Evolutionary conservation across 495 filamentous ascomycete species (phyloP).

Genomic region (Podospora tetraspora): DNA sequence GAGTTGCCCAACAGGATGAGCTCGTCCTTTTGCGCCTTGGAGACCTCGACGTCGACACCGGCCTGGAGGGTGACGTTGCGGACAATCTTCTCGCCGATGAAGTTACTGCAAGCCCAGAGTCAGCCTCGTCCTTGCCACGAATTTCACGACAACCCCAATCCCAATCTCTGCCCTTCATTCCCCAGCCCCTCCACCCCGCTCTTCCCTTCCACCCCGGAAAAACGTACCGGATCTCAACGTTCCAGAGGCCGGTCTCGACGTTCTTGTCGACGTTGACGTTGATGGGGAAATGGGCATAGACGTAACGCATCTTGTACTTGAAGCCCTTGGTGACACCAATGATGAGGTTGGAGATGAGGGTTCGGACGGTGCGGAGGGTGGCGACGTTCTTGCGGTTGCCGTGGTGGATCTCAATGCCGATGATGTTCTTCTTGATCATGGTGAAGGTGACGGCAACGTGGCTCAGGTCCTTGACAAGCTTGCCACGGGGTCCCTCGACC

Average conservation of each 20-base stretch:
- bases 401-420: conserved; percentile 97
- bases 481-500: conserved; percentile 93
- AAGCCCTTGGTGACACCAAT: conserved; percentile 96
- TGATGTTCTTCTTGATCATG: conserved; percentile 68
- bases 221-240: conserved; percentile 95
- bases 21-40: conserved; percentile 94
- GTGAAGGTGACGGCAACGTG: conserved; percentile 95
- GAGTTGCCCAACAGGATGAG: conserved; percentile 89
- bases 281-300: conserved; percentile 99
- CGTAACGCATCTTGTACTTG: conserved; percentile 99
- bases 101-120: conserved; percentile 64
- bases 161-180: background rate
- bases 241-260: conserved; percentile 74
- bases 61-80: conserved; percentile 80
- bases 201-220: background rate
- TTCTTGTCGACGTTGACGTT: conserved; percentile 99
- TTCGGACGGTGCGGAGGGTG: conserved; percentile 94
- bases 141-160: background rate
- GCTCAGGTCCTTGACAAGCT: conserved; percentile 89
- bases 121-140: conserved; percentile 23
- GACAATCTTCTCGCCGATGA: conserved; percentile 99
- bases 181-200: conserved; percentile 5
- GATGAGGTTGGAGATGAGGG: conserved; percentile 96
- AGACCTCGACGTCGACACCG: conserved; percentile 85
- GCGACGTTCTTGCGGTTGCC: conserved; percentile 95